Conservation (phyloP, 176 grass and related monocot genomes). For the Avena eriantha region DNA sequence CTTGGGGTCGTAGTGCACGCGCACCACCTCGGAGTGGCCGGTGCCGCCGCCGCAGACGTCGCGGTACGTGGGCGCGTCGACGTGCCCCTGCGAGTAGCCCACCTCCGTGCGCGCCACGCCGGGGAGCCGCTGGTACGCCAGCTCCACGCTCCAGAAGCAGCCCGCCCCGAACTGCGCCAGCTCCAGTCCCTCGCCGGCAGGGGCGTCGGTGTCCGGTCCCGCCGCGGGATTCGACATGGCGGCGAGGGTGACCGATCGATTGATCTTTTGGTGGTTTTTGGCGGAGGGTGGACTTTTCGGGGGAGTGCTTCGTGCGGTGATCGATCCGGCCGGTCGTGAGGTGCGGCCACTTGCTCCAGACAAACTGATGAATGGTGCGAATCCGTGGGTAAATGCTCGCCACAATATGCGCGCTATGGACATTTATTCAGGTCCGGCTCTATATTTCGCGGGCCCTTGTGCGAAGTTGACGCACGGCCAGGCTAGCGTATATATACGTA, state of each 20-base stretch:
- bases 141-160: slow-evolving; percentile 98
- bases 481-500: too few relatives aligned
- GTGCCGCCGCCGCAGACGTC: slow-evolving; percentile 69
- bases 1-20: slow-evolving; percentile 75
- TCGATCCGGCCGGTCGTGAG: background rate
- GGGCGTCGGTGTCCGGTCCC: slow-evolving; percentile 54
- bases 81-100: slow-evolving; percentile 82
- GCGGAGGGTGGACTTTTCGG: background rate
- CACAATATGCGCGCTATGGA: background rate
- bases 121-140: slow-evolving; percentile 76
- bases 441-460: too few relatives aligned
- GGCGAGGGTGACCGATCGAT: background rate
- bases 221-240: slow-evolving; percentile 45
- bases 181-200: slow-evolving; percentile 58
- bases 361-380: background rate
- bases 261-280: background rate
- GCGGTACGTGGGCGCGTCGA: slow-evolving; percentile 62
- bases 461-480: too few relatives aligned
- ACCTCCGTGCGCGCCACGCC: slow-evolving; percentile 91
- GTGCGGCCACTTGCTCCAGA: background rate
- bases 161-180: slow-evolving; percentile 92
- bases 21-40: slow-evolving; percentile 82
- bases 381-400: background rate
- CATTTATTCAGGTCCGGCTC: too few relatives aligned
- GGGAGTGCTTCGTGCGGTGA: background rate